These are phyloP conservation scores for Tarenaya hassleriana DNA, from an alignment of 345 rosid genomes.

Conservation along the genomic window DNA sequence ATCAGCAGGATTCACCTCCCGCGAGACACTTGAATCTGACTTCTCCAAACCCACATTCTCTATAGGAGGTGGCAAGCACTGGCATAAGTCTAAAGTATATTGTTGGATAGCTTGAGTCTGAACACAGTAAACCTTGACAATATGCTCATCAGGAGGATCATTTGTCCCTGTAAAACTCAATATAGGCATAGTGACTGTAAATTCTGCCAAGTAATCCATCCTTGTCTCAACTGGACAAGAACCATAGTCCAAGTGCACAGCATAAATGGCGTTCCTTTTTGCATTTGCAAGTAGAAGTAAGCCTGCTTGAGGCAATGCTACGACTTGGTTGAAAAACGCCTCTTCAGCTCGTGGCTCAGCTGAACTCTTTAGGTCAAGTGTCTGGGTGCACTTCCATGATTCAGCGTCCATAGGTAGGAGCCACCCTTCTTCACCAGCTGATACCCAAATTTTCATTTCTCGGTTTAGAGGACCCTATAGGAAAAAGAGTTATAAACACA, in stretches of 20 bases:
- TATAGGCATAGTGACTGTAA: conserved; percentile 87
- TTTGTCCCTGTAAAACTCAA: conserved; percentile 78
- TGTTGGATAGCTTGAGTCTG: conserved; percentile 94
- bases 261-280: conserved; percentile 78
- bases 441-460: conserved; percentile 79
- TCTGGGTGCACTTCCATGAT: conserved; percentile 74
- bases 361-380: conserved; percentile 67
- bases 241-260: conserved; percentile 74
- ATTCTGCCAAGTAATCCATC: conserved; percentile 82
- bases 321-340: conserved; percentile 81
- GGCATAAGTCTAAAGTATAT: conserved; percentile 73
- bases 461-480: conserved; percentile 71
- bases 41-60: conserved; percentile 51
- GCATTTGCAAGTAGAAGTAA: conserved; percentile 81
- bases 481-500: neutral
- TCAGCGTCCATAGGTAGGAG: conserved; percentile 55
- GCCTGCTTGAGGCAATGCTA: conserved; percentile 62
- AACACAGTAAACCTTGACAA: conserved; percentile 77
- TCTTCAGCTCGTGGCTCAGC: conserved; percentile 47
- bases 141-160: conserved; percentile 50
- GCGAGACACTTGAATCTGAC: conserved; percentile 40
- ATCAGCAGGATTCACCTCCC: conserved; percentile 34
- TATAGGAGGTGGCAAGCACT: conserved; percentile 68
- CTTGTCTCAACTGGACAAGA: conserved; percentile 56
- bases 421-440: conserved; percentile 76